Percentiles rank a stretch among this genome's conserved stretches.
phyloP scores from a whole-genome alignment of 2,329 filamentous ascomycete genomes.

The Fusarium sp. region DNA sequence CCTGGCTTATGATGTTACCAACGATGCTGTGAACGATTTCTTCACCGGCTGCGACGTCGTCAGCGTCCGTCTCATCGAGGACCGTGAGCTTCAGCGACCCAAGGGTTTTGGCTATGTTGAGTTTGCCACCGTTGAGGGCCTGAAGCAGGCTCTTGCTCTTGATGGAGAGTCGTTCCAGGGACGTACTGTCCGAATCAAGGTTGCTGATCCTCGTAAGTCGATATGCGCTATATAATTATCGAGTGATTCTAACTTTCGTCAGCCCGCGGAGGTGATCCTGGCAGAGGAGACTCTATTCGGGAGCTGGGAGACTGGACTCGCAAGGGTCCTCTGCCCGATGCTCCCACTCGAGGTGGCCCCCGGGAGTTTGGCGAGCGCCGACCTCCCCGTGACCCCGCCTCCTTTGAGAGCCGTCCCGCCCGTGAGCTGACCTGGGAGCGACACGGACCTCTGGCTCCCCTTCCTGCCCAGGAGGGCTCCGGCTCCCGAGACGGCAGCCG shows the following conservation, averaged over 20 bases:
- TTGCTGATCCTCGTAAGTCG: conserved; percentile 93
- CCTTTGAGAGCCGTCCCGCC: conserved; percentile 68
- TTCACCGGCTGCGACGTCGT: conserved; percentile 87
- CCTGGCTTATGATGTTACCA: conserved; percentile 92
- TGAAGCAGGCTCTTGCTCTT: conserved; percentile 89
- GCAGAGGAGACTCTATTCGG: conserved; percentile 71
- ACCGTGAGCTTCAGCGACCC: conserved; percentile 91
- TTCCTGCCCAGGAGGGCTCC: conserved; percentile 63
- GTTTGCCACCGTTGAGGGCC: conserved; percentile 86
- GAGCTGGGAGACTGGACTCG: conserved; percentile 93
- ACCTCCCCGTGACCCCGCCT: conserved; percentile 71
- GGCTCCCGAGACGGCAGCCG: conserved; percentile 68
- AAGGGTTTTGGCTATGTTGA: conserved; percentile 99
- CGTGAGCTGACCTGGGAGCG: conserved; percentile 93
- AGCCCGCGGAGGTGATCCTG: conserved; percentile 84
- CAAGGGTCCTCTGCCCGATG: conserved; percentile 86
- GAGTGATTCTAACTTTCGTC: conserved; percentile 50
- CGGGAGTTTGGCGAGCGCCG: conserved; percentile 72
- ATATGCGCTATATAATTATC: neutral
- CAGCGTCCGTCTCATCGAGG: conserved; percentile 95
- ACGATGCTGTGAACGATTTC: conserved; percentile 85
- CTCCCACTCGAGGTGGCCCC: conserved; percentile 67
- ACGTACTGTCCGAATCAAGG: conserved; percentile 90
- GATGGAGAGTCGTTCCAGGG: conserved; percentile 88
- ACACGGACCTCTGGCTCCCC: conserved; percentile 88